Conservation (phyloP, 805 yeast genomes). For the Ogataea henricii region DNA sequence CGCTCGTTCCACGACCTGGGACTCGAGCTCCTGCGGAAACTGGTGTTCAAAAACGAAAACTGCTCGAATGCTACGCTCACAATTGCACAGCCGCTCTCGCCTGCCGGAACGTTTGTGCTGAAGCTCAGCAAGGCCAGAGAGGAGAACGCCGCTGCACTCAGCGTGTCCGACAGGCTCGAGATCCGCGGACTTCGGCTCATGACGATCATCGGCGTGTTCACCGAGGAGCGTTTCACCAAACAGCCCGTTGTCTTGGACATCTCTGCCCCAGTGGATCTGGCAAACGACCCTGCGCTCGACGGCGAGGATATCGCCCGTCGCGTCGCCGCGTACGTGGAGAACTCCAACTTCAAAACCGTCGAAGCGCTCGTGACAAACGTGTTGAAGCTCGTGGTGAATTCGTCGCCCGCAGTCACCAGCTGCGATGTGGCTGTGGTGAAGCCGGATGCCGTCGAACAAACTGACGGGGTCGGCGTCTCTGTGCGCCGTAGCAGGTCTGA, state of each 20-base stretch:
- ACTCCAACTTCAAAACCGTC: slow-evolving; percentile 84
- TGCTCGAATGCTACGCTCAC: slow-evolving; percentile 20
- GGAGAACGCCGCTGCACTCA: too few species aligned
- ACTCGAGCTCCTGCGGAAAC: slow-evolving; percentile 18
- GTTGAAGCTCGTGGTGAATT: slow-evolving; percentile 39
- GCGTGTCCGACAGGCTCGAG: slow-evolving; percentile 30
- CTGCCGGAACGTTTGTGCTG: slow-evolving; percentile 7
- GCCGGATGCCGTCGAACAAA: slow-evolving; percentile 84
- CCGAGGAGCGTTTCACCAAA: slow-evolving; percentile 79
- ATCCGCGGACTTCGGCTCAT: slow-evolving; percentile 58
- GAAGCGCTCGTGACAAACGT: slow-evolving; percentile 85
- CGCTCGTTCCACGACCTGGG: slow-evolving; percentile 43
- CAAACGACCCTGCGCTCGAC: slow-evolving; percentile 31
- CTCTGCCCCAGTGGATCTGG: slow-evolving; percentile 38
- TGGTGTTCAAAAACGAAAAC: slow-evolving; percentile 21
- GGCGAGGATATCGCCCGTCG: slow-evolving; percentile 47
- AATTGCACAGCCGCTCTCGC: slow-evolving; percentile 11
- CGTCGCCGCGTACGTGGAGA: slow-evolving; percentile 64
- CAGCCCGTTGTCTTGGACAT: slow-evolving; percentile 74
- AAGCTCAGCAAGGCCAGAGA: slow-evolving; percentile 12
- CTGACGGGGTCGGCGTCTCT: slow-evolving; percentile 89
- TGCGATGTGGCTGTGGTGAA: slow-evolving; percentile 70
- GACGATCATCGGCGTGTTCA: slow-evolving; percentile 90
- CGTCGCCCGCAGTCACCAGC: slow-evolving; percentile 9
- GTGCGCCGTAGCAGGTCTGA: slow-evolving; percentile 51